Evolutionary conservation across 2,329 filamentous ascomycete species (phyloP).

Genomic region (Exophiala spinifera): DNA sequence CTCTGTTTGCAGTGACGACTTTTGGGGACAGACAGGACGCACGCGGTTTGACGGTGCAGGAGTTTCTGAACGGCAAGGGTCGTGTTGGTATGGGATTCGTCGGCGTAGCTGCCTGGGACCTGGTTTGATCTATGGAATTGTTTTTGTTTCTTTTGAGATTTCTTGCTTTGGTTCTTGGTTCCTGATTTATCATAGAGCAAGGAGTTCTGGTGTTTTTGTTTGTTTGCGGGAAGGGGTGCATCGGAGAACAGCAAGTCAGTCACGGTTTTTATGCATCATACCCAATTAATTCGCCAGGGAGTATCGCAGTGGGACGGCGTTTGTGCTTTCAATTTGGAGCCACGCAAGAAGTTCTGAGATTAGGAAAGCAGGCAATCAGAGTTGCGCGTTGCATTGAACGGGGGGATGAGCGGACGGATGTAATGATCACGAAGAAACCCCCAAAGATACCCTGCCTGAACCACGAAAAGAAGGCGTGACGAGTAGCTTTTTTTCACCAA

Average conservation of each 20-base stretch:
- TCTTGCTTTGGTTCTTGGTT: not conserved
- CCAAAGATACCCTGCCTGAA: not conserved
- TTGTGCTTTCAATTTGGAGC: too few relatives aligned
- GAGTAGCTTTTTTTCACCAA: too few relatives aligned
- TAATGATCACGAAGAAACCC: not conserved
- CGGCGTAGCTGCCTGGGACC: slow-evolving; percentile 54
- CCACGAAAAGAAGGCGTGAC: too few relatives aligned
- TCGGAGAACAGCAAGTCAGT: too few relatives aligned
- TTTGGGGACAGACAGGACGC: slow-evolving; percentile 51
- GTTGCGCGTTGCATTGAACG: not conserved
- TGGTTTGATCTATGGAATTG: slow-evolving; percentile 37
- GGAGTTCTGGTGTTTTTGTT: too few relatives aligned
- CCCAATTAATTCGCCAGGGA: too few relatives aligned
- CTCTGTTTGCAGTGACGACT: slow-evolving; percentile 59
- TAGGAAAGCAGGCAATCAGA: not conserved
- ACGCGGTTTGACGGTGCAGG: slow-evolving; percentile 50
- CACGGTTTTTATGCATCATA: too few relatives aligned
- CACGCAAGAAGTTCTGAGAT: too few relatives aligned
- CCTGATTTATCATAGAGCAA: too few relatives aligned
- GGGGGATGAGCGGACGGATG: not conserved
- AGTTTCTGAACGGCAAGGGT: slow-evolving; percentile 49
- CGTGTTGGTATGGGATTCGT: slow-evolving; percentile 49
- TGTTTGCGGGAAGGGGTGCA: too few relatives aligned
- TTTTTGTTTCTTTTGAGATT: not conserved
- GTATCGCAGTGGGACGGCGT: too few relatives aligned